Evolutionary conservation across 2,329 filamentous ascomycete species (phyloP), one percentile per base, ranked within the genome.

Genomic region (Fusarium solani-melongenae): DNA sequence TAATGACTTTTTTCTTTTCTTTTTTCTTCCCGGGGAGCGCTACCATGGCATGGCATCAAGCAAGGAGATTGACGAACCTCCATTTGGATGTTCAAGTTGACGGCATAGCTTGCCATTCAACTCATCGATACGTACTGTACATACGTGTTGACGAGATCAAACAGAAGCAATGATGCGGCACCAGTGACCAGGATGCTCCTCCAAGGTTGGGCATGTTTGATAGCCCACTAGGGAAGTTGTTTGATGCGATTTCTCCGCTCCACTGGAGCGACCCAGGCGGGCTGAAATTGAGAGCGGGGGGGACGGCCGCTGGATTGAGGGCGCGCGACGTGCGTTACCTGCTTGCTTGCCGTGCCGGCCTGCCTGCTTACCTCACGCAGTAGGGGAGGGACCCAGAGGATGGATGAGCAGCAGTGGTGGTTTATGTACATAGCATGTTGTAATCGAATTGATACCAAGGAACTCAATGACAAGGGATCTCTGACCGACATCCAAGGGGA

Each of bases 251-350:
- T 61, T 55, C 41, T 62, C 58, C 41, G 64, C 73, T 73, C 75
- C 75, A 77, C 75, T 64, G 24, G 33, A 67, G 63, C 49, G 49
- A 53, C 49, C 49, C 49, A 53, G 49, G 49, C 63, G 68, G 67
- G 67, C 73, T 75, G 64, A 75, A 69, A 66, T 71, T 65, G 60
- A 75, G 63, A 77, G 67, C 49, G 39, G 68, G 62, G 66, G 65
- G 68, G 66, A 70, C 76, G 76, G 76, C 76, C 76, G 76, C 75
- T 76, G 62, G 62, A 75, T 78, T 78, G 75, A 78, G 76, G 74
- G 76, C 76, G 76, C 62, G 69, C 44, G 49, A 41, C 44, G 59
- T 62, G 64, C 44, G 46, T 38, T 34, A 41, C 49, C 62, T 57
- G 24, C 38, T 17, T 53, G 51, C 51, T 34, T 55, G 51, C 51